These are phyloP conservation scores for Saccharum officinarum DNA, from an alignment of 176 grass and related monocot species.

Conservation along the genomic window DNA sequence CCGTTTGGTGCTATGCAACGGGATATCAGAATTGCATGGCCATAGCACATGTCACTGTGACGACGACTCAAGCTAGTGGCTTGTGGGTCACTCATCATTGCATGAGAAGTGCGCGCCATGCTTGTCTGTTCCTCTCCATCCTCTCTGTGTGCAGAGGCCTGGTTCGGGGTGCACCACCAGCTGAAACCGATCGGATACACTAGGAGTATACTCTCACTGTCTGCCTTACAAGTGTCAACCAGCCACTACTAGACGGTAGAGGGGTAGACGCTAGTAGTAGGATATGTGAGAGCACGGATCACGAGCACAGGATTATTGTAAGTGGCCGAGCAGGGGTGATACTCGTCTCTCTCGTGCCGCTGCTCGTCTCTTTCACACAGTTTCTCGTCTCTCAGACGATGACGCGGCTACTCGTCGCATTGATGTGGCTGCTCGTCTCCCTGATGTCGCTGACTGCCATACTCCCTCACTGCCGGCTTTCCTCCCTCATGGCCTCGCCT, in stretches of 20 bases:
- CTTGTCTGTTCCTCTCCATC: background rate
- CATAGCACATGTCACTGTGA: background rate
- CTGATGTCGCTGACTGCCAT: no score
- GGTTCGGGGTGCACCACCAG: background rate
- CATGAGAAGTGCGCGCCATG: slow-evolving; percentile 3
- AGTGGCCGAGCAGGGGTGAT: background rate
- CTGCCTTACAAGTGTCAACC: background rate
- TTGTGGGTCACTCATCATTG: background rate
- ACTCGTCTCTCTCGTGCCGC: no score
- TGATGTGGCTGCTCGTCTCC: no score
- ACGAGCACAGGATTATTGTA: background rate
- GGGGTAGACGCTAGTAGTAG: background rate
- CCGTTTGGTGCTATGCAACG: background rate
- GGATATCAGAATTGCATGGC: background rate
- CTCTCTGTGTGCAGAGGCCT: slow-evolving; percentile 2
- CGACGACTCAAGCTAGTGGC: background rate
- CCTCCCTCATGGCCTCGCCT: no score
- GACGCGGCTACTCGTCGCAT: no score
- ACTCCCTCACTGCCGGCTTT: no score
- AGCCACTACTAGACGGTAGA: background rate
- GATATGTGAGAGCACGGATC: background rate
- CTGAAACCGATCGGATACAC: background rate
- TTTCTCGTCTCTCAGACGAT: no score
- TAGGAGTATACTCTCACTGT: no score
- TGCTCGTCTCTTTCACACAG: no score